Conservation (phyloP, 345 rosid species). For the Kernera saxatilis region DNA sequence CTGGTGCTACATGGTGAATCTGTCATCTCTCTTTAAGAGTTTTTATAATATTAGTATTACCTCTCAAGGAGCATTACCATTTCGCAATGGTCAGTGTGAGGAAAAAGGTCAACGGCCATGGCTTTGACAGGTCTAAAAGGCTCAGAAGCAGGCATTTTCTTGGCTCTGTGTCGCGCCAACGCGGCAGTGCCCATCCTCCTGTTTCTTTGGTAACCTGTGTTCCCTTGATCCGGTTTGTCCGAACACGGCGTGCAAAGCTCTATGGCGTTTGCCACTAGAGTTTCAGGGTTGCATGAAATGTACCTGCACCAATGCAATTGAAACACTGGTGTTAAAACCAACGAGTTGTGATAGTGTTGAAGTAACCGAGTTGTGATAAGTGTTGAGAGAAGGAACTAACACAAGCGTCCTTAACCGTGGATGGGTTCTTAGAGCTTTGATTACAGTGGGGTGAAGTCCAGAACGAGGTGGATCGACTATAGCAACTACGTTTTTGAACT, state of each 20-base stretch:
- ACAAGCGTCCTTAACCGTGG: conserved; percentile 62
- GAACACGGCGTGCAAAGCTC: conserved; percentile 90
- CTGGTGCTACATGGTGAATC: no score
- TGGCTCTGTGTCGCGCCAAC: conserved; percentile 77
- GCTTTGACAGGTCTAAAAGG: conserved; percentile 88
- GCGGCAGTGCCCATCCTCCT: conserved; percentile 77
- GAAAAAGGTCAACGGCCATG: conserved; percentile 96
- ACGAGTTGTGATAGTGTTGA: neutral
- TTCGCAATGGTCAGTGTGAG: conserved; percentile 92
- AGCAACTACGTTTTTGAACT: conserved; percentile 78
- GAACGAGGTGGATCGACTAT: conserved; percentile 96
- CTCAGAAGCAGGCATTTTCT: conserved; percentile 88
- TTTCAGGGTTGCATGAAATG: conserved; percentile 96
- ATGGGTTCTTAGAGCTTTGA: conserved; percentile 78
- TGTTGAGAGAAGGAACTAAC: conserved; percentile 46
- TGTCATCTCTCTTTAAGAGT: neutral
- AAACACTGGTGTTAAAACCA: neutral
- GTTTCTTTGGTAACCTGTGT: conserved; percentile 51
- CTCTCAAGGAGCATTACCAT: conserved; percentile 93
- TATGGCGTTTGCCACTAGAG: conserved; percentile 81
- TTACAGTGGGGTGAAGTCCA: conserved; percentile 85
- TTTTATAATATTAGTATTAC: conserved; percentile 21
- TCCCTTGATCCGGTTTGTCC: conserved; percentile 58
- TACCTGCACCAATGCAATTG: conserved; percentile 38
- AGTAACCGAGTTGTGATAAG: neutral